Evolutionary conservation across 1,284 basidiomycete genomes (phyloP).

Genomic region (Kalmanozyma brasiliensis): DNA sequence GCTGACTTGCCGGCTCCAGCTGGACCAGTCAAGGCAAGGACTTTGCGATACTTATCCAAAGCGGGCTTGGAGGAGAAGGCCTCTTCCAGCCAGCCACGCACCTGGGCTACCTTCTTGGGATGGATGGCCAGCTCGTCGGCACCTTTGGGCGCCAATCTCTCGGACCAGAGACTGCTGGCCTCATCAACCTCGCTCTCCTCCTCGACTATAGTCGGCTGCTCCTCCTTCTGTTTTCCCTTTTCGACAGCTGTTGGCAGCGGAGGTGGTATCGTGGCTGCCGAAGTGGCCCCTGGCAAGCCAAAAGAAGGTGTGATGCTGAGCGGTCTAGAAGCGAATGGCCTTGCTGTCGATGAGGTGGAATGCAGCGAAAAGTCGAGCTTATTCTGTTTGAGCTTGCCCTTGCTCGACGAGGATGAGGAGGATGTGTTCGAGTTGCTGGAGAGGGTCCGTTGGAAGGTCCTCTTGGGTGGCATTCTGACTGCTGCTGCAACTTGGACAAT

Average conservation of each 20-base stretch:
- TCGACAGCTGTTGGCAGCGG: not conserved
- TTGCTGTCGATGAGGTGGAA: conserved; percentile 12
- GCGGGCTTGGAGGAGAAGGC: conserved; percentile 77
- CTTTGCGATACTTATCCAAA: conserved; percentile 77
- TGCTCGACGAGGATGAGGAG: conserved; percentile 12
- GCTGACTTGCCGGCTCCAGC: conserved; percentile 91
- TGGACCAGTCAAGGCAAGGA: conserved; percentile 86
- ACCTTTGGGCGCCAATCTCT: conserved; percentile 15
- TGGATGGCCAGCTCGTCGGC: conserved; percentile 82
- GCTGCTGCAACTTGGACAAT: not conserved
- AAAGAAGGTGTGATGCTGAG: conserved; percentile 40
- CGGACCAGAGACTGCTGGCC: conserved; percentile 22
- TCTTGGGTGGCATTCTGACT: conserved; percentile 29
- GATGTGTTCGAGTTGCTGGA: conserved; percentile 21
- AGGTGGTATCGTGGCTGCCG: not conserved
- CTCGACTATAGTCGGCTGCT: not conserved
- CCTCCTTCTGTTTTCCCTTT: conserved; percentile 33
- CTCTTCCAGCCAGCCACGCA: conserved; percentile 85
- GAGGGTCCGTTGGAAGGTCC: conserved; percentile 18
- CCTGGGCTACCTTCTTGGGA: conserved; percentile 83
- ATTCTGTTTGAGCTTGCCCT: conserved; percentile 40
- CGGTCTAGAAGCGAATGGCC: conserved; percentile 14
- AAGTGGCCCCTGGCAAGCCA: conserved; percentile 7
- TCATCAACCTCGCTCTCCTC: not conserved
- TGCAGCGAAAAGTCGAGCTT: conserved; percentile 48